A percentile compares a stretch with the other conserved stretches of the same genome.
Evolutionary conservation across 768 basidiomycete species (phyloP).

Genomic region (Postia placenta): DNA sequence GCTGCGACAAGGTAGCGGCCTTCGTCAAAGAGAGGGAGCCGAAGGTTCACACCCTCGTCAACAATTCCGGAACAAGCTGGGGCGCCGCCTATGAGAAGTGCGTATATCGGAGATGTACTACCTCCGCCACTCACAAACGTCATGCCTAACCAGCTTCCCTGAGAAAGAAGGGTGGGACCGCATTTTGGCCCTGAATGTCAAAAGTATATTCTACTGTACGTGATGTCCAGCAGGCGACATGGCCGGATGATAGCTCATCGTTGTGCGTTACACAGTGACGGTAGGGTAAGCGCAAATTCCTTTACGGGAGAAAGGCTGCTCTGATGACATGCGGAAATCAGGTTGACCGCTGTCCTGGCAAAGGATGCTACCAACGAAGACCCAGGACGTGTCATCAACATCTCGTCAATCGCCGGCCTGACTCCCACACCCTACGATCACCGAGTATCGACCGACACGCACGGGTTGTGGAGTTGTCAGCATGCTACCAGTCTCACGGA

Average conservation of each 20-base stretch:
- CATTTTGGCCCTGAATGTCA: slow-evolving; percentile 78
- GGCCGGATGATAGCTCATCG: neutral
- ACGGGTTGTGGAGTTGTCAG: slow-evolving; percentile 79
- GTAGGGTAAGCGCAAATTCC: slow-evolving; percentile 31
- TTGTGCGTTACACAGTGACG: slow-evolving; percentile 39
- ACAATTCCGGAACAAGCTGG: slow-evolving; percentile 81
- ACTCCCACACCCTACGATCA: slow-evolving; percentile 43
- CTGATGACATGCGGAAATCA: slow-evolving; percentile 9
- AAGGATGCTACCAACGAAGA: slow-evolving; percentile 58
- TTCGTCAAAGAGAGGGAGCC: slow-evolving; percentile 64
- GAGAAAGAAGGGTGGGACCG: slow-evolving; percentile 87
- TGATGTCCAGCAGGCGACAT: neutral
- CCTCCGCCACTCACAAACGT: neutral
- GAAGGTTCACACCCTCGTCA: slow-evolving; percentile 78
- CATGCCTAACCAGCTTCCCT: slow-evolving; percentile 38
- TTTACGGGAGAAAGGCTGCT: neutral
- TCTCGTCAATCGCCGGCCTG: slow-evolving; percentile 65
- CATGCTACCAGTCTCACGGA: slow-evolving; percentile 11
- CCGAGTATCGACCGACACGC: slow-evolving; percentile 38
- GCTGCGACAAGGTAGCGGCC: slow-evolving; percentile 65
- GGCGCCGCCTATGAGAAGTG: slow-evolving; percentile 58
- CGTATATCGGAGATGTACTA: neutral
- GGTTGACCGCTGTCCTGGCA: slow-evolving; percentile 54
- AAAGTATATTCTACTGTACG: slow-evolving; percentile 77
- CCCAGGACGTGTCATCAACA: slow-evolving; percentile 76